A percentile compares a stretch with the other conserved stretches of the same genome.
phyloP scores from a whole-genome alignment of 2,329 filamentous ascomycete species.

The Fusarium caatingaense region DNA sequence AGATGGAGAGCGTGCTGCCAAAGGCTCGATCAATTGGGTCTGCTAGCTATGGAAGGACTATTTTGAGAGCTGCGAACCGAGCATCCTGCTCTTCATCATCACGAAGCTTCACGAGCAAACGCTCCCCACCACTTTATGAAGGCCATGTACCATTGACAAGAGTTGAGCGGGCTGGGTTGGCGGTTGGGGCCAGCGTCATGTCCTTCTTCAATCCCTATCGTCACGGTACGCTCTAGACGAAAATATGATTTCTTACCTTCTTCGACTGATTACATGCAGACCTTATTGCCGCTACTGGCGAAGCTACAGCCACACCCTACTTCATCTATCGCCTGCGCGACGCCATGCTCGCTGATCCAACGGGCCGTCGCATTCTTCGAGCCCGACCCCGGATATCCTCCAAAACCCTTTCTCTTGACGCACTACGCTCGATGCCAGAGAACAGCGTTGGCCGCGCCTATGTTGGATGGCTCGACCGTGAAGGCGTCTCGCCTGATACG shows the following conservation, averaged over 20 bases:
- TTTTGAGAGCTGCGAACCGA: slow-evolving; percentile 39
- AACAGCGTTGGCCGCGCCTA: slow-evolving; percentile 86
- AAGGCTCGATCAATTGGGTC: slow-evolving; percentile 35
- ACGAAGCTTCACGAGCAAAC: slow-evolving; percentile 79
- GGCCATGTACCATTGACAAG: slow-evolving; percentile 90
- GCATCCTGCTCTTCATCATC: slow-evolving; percentile 34
- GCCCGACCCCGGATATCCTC: slow-evolving; percentile 91
- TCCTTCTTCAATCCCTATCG: slow-evolving; percentile 81
- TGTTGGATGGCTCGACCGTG: slow-evolving; percentile 89
- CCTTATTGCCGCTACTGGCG: slow-evolving; percentile 92
- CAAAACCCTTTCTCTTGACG: slow-evolving; percentile 71
- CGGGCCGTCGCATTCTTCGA: slow-evolving; percentile 89
- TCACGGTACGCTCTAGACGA: slow-evolving; percentile 65
- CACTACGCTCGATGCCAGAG: slow-evolving; percentile 76
- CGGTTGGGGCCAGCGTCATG: slow-evolving; percentile 71
- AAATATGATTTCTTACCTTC: not conserved
- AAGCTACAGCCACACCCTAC: slow-evolving; percentile 93
- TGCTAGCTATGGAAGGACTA: slow-evolving; percentile 13
- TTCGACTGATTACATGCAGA: slow-evolving; percentile 62
- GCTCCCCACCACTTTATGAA: slow-evolving; percentile 87
- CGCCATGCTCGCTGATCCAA: slow-evolving; percentile 86
- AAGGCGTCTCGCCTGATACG: slow-evolving; percentile 93
- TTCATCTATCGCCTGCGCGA: slow-evolving; percentile 93
- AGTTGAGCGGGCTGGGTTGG: slow-evolving; percentile 79
- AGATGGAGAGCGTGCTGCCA: slow-evolving; percentile 45